Evolutionary conservation across 2,329 filamentous ascomycete genomes (phyloP).

Genomic region (Phoma sp.): DNA sequence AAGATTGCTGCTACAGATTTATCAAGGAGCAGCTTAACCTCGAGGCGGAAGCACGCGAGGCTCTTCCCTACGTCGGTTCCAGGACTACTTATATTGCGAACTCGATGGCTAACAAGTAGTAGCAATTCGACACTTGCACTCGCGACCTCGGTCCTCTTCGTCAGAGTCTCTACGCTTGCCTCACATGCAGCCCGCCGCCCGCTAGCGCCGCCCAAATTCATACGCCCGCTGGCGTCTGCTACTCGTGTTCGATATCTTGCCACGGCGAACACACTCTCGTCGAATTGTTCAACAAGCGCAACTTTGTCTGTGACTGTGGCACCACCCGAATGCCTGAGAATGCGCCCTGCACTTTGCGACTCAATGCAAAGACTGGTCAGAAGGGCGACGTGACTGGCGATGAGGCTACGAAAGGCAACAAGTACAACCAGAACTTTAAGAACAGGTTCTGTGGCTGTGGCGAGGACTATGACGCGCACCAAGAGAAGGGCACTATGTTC

Average conservation of each 20-base stretch:
- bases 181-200: conserved; percentile 89
- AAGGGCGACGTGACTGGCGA: conserved; percentile 82
- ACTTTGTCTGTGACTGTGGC: conserved; percentile 96
- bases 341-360: conserved; percentile 76
- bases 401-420: conserved; percentile 73
- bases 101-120: conserved; percentile 20
- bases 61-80: conserved; percentile 79
- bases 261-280: conserved; percentile 95
- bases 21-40: conserved; percentile 88
- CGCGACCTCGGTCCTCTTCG: conserved; percentile 85
- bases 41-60: conserved; percentile 93
- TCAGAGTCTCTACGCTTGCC: conserved; percentile 87
- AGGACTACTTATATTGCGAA: background rate
- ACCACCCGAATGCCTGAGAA: conserved; percentile 76
- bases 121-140: conserved; percentile 95
- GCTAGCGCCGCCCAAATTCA: conserved; percentile 66
- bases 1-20: conserved; percentile 63
- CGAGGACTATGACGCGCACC: conserved; percentile 83
- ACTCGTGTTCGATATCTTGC: conserved; percentile 94
- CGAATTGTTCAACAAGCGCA: conserved; percentile 92
- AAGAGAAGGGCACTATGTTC: conserved; percentile 97
- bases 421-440: conserved; percentile 94
- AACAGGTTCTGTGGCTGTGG: conserved; percentile 92
- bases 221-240: conserved; percentile 84
- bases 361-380: conserved; percentile 73